phyloP scores from a whole-genome alignment of 805 yeast species.

The Starmerella kuoi region DNA sequence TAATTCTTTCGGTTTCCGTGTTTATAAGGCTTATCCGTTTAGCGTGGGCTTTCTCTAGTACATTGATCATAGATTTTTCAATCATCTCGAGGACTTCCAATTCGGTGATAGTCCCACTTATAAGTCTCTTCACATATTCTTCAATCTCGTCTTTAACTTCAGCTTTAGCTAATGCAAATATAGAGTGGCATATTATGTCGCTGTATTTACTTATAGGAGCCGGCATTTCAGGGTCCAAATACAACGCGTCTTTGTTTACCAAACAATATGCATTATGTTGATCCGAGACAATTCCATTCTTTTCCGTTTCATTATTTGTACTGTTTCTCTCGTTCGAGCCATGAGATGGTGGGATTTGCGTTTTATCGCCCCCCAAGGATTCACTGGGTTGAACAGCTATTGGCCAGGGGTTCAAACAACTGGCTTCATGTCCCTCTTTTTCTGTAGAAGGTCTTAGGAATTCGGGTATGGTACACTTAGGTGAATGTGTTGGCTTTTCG shows the following conservation, averaged over 20 bases:
- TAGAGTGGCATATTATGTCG: too few relatives aligned
- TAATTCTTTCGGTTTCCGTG: conserved; percentile 6
- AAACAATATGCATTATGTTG: neutral
- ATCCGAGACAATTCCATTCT: neutral
- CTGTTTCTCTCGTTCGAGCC: too few relatives aligned
- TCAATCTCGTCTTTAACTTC: neutral
- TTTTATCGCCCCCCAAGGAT: too few relatives aligned
- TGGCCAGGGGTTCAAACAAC: too few relatives aligned
- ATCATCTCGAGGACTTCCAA: neutral
- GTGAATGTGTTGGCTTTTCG: neutral
- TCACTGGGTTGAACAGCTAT: too few relatives aligned
- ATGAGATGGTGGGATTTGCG: too few relatives aligned
- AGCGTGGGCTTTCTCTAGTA: conserved; percentile 1
- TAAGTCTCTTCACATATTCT: neutral
- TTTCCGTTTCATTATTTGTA: too few relatives aligned
- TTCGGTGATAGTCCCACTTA: neutral
- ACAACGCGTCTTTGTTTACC: too few relatives aligned
- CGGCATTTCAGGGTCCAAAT: neutral
- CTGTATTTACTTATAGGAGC: too few relatives aligned
- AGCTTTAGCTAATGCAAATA: neutral
- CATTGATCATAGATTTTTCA: neutral
- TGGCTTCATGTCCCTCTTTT: too few relatives aligned
- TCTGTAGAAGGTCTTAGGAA: too few relatives aligned
- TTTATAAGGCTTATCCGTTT: conserved; percentile 5
- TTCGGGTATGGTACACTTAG: neutral